These are phyloP conservation scores for Tuber microsphaerosporum DNA, from an alignment of 495 filamentous ascomycete species.

Conservation along the genomic window DNA sequence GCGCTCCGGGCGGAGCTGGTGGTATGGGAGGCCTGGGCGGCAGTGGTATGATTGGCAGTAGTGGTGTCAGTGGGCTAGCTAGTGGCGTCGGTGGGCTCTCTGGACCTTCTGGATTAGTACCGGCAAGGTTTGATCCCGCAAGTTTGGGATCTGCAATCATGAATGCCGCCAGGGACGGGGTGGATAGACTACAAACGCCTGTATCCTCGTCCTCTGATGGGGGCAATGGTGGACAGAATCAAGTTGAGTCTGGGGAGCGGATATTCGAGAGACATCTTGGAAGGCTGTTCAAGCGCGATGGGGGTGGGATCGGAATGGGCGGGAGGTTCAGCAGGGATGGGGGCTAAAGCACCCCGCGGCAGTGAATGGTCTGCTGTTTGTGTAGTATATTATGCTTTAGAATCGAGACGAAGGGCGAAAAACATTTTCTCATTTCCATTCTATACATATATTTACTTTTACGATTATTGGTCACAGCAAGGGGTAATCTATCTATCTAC, in stretches of 20 bases:
- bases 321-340: slow-evolving; percentile 55
- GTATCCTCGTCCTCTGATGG: slow-evolving; percentile 43
- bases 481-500: neutral
- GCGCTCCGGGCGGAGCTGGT: slow-evolving; percentile 13
- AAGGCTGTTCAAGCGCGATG: slow-evolving; percentile 88
- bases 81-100: slow-evolving; percentile 43
- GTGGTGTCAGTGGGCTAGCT: slow-evolving; percentile 52
- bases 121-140: slow-evolving; percentile 65
- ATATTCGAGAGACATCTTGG: slow-evolving; percentile 92
- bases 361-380: neutral
- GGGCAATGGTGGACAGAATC: slow-evolving; percentile 41
- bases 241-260: slow-evolving; percentile 57
- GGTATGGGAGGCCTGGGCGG: slow-evolving; percentile 5
- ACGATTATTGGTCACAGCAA: neutral
- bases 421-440: neutral
- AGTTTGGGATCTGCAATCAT: slow-evolving; percentile 62
- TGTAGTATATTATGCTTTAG: slow-evolving; percentile 14
- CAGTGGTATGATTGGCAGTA: slow-evolving; percentile 50
- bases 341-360: slow-evolving; percentile 4
- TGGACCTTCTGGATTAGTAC: slow-evolving; percentile 45
- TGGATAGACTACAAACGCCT: slow-evolving; percentile 72
- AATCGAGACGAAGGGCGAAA: neutral
- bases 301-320: slow-evolving; percentile 62
- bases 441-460: neutral
- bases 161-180: slow-evolving; percentile 82